These are phyloP conservation scores for Lactarius pseudohatsudake DNA, from an alignment of 768 basidiomycete species.

Conservation along the genomic window DNA sequence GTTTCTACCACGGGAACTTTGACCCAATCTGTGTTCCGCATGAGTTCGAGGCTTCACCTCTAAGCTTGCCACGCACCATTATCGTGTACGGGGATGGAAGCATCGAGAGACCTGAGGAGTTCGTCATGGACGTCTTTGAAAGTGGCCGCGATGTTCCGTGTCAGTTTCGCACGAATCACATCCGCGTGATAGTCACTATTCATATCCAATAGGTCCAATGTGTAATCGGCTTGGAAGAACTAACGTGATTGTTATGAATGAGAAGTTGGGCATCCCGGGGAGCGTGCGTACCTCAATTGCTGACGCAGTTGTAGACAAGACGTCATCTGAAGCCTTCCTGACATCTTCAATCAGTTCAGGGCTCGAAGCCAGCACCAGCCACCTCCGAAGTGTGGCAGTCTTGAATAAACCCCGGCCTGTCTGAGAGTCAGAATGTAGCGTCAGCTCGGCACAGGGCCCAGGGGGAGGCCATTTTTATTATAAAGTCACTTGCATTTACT, in stretches of 20 bases:
- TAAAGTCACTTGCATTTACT: background rate
- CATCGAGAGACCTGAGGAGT: background rate
- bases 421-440: background rate
- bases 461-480: background rate
- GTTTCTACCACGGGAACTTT: background rate
- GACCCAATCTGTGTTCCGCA: background rate
- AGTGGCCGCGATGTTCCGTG: background rate
- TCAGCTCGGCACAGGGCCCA: background rate
- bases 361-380: background rate
- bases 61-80: background rate
- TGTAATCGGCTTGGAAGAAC: background rate
- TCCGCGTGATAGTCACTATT: background rate
- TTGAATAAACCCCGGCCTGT: background rate
- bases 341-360: background rate
- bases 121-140: slow-evolving; percentile 1
- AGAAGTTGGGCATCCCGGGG: background rate
- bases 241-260: background rate
- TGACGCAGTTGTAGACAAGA: background rate
- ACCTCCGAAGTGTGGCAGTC: background rate
- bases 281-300: background rate
- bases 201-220: background rate
- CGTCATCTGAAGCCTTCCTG: background rate
- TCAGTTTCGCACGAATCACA: slow-evolving; percentile 14
- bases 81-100: background rate
- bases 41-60: background rate